Evolutionary conservation across 176 grass and related monocot genomes (phyloP).

Genomic region (Oryza officinalis): DNA sequence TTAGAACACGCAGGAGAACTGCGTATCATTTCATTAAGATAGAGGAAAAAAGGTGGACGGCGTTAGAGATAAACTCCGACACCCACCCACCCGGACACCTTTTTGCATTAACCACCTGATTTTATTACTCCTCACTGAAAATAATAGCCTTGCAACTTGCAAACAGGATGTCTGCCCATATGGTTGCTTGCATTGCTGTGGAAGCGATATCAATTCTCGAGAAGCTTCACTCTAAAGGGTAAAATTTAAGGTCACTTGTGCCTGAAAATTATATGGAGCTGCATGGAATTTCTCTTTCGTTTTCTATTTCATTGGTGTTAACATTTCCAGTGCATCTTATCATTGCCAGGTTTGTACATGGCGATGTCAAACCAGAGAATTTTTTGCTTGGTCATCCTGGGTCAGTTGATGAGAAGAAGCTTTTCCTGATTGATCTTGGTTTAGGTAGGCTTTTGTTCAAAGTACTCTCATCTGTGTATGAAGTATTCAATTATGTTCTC

Average conservation of each 20-base stretch:
- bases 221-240: conserved; percentile 89
- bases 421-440: conserved; percentile 93
- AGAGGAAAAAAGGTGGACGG: no score
- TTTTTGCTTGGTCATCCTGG: conserved; percentile 90
- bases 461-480: background rate
- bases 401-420: conserved; percentile 82
- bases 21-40: no score
- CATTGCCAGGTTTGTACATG: conserved; percentile 72
- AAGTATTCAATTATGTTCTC: conserved; percentile 14
- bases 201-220: conserved; percentile 93
- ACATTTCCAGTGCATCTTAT: background rate
- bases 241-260: conserved; percentile 33
- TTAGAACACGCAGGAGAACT: no score
- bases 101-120: conserved; percentile 27
- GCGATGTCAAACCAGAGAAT: conserved; percentile 93
- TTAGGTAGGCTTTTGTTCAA: conserved; percentile 57
- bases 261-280: conserved; percentile 4
- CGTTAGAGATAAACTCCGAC: no score
- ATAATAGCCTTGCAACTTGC: conserved; percentile 18
- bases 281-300: background rate
- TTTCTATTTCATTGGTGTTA: background rate
- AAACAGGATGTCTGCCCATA: conserved; percentile 79
- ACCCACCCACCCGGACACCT: no score
- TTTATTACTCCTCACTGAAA: conserved; percentile 34
- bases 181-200: conserved; percentile 91